These are phyloP conservation scores for Apiospora arundinis DNA, from an alignment of 2,329 filamentous ascomycete species.

Conservation along the genomic window DNA sequence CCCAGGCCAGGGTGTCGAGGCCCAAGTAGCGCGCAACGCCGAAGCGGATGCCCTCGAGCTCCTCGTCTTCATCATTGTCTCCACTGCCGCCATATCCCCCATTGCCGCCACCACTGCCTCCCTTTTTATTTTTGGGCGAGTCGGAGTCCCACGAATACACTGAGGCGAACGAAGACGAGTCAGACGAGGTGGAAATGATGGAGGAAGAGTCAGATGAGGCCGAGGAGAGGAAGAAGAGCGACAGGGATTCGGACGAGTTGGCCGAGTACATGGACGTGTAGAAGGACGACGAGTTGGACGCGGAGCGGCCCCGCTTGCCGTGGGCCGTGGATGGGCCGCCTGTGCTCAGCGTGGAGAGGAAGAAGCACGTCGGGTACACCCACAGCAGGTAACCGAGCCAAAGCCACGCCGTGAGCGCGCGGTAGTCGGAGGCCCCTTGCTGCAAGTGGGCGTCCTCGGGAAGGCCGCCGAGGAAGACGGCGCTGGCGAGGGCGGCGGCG, in stretches of 20 bases:
- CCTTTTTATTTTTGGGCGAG: neutral
- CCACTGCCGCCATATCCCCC: no score
- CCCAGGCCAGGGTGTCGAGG: slow-evolving; percentile 57
- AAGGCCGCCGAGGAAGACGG: slow-evolving; percentile 59
- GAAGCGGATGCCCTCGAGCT: slow-evolving; percentile 37
- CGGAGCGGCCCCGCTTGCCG: neutral
- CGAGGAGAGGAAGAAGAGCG: slow-evolving; percentile 10
- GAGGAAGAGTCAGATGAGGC: neutral
- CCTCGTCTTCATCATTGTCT: neutral
- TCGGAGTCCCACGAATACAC: neutral
- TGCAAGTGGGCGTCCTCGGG: slow-evolving; percentile 51
- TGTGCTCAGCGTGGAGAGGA: slow-evolving; percentile 44
- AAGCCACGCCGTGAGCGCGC: slow-evolving; percentile 53
- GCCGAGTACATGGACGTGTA: slow-evolving; percentile 11
- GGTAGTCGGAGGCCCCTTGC: slow-evolving; percentile 48
- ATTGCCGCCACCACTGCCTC: neutral
- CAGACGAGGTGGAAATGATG: slow-evolving; percentile 9
- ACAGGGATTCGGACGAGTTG: neutral
- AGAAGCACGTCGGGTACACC: slow-evolving; percentile 55
- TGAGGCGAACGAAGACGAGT: neutral
- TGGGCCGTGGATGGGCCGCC: neutral
- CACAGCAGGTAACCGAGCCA: slow-evolving; percentile 57
- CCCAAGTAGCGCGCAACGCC: slow-evolving; percentile 55
- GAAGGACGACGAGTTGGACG: neutral
- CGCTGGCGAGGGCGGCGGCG: slow-evolving; percentile 56